A percentile compares a stretch with the other conserved stretches of the same genome.
These are phyloP conservation scores for Hirsutella minnesotensis DNA, from an alignment of 2,329 filamentous ascomycete genomes.

Conservation along the genomic window DNA sequence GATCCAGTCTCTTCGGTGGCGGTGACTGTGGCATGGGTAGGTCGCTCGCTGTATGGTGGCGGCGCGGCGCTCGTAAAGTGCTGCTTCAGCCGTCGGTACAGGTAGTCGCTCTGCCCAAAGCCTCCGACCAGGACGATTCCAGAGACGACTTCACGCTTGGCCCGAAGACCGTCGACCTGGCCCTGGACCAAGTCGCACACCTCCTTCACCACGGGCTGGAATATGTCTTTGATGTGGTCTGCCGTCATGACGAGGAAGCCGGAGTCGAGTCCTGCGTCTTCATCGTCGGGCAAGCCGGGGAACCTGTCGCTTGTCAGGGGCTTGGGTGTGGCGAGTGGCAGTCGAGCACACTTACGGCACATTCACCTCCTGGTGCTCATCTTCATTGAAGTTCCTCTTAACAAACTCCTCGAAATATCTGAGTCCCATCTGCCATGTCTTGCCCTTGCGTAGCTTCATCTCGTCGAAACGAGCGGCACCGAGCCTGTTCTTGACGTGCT, in stretches of 20 bases:
- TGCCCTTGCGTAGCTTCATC: conserved; percentile 67
- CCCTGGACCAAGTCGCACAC: conserved; percentile 57
- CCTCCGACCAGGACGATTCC: conserved; percentile 76
- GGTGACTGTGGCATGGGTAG: conserved; percentile 47
- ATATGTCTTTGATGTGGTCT: conserved; percentile 59
- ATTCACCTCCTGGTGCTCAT: conserved; percentile 66
- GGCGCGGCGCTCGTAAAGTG: conserved; percentile 52
- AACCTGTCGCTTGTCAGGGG: conserved; percentile 31
- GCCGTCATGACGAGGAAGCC: conserved; percentile 65
- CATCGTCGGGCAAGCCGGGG: conserved; percentile 64
- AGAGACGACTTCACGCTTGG: conserved; percentile 49
- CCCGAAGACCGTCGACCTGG: conserved; percentile 51
- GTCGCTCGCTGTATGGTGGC: conserved; percentile 55
- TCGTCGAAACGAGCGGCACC: conserved; percentile 56
- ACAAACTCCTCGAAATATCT: conserved; percentile 78
- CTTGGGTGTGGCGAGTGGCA: neutral
- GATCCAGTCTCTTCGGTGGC: conserved; percentile 38
- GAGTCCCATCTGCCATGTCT: conserved; percentile 70
- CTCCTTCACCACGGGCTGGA: conserved; percentile 62
- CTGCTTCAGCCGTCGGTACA: conserved; percentile 57
- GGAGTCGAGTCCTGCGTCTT: conserved; percentile 61
- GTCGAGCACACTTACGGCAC: conserved; percentile 44
- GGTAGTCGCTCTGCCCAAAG: conserved; percentile 69
- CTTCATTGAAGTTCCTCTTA: conserved; percentile 72
- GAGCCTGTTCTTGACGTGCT: conserved; percentile 57